Conservation (phyloP, 768 basidiomycete species). For the Scleroderma citrinum region DNA sequence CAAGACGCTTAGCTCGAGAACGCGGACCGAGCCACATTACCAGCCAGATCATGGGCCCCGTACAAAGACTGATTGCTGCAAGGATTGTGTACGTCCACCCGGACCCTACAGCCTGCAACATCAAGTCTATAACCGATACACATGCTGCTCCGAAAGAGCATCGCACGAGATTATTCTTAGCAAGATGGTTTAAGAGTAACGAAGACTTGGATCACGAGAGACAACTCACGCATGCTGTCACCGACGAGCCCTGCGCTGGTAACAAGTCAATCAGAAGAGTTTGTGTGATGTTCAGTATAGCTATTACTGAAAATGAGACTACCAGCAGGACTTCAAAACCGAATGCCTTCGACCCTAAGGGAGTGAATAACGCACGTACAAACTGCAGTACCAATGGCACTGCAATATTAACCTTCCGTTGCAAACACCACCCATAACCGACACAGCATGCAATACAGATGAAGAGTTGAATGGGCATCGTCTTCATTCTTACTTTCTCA, state of each 20-base stretch:
- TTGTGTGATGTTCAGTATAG: conserved; percentile 50
- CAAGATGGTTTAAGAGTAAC: too few species aligned
- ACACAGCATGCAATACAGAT: conserved; percentile 37
- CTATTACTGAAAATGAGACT: conserved; percentile 25
- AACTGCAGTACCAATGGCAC: conserved; percentile 49
- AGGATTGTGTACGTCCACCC: conserved; percentile 70
- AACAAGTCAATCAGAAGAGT: conserved; percentile 63
- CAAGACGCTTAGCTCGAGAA: conserved; percentile 38
- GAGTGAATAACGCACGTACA: conserved; percentile 6
- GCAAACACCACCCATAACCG: conserved; percentile 59
- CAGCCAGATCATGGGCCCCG: conserved; percentile 46
- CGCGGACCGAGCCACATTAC: conserved; percentile 49
- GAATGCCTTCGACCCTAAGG: neutral
- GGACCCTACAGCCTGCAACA: conserved; percentile 8
- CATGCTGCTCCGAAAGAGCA: conserved; percentile 33
- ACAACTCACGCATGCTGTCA: conserved; percentile 63
- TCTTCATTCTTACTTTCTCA: conserved; percentile 51
- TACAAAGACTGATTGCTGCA: conserved; percentile 41
- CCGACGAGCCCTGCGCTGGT: conserved; percentile 56
- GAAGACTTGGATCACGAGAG: neutral
- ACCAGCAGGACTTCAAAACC: neutral
- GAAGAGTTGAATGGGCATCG: conserved; percentile 36
- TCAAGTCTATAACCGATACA: neutral
- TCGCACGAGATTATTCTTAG: conserved; percentile 65
- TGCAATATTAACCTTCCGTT: conserved; percentile 42